phyloP scores from a whole-genome alignment of 192 early-diverging fungal species.

The Gonapodya sp. region DNA sequence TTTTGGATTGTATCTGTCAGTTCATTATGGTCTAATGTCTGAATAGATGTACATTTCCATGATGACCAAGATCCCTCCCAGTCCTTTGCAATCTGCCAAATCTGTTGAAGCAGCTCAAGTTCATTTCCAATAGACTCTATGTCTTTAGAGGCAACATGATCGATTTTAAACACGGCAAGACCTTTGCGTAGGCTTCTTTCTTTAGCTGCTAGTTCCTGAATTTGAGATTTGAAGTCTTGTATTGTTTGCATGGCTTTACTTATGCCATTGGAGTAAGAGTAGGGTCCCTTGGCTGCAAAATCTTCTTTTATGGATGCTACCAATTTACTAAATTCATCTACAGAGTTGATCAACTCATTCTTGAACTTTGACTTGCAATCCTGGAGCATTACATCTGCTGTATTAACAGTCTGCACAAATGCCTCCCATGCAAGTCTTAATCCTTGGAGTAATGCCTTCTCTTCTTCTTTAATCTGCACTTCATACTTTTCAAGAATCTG shows the following conservation, averaged over 20 bases:
- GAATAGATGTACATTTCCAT: conserved; percentile 36
- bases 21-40: conserved; percentile 34
- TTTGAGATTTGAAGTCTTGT: conserved; percentile 39
- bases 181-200: conserved; percentile 20
- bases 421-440: conserved; percentile 44
- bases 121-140: conserved; percentile 40
- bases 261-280: conserved; percentile 11
- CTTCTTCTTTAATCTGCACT: conserved; percentile 50
- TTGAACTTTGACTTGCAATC: conserved; percentile 24
- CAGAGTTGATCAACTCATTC: conserved; percentile 41
- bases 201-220: conserved; percentile 47
- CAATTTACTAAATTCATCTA: conserved; percentile 50
- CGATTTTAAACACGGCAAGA: not conserved
- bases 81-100: conserved; percentile 39
- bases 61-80: conserved; percentile 37
- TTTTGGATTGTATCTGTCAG: conserved; percentile 45
- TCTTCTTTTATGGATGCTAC: conserved; percentile 44
- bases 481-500: conserved; percentile 58
- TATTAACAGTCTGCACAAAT: conserved; percentile 47
- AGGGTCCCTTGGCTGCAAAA: conserved; percentile 38
- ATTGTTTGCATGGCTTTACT: conserved; percentile 26
- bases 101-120: conserved; percentile 52
- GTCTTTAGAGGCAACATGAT: conserved; percentile 25
- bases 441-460: conserved; percentile 53
- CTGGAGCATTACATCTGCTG: conserved; percentile 46